Evolutionary conservation across 2,329 filamentous ascomycete species (phyloP), one percentile per base, ranked within the genome.

Genomic region (Hypomyces perniciosus): DNA sequence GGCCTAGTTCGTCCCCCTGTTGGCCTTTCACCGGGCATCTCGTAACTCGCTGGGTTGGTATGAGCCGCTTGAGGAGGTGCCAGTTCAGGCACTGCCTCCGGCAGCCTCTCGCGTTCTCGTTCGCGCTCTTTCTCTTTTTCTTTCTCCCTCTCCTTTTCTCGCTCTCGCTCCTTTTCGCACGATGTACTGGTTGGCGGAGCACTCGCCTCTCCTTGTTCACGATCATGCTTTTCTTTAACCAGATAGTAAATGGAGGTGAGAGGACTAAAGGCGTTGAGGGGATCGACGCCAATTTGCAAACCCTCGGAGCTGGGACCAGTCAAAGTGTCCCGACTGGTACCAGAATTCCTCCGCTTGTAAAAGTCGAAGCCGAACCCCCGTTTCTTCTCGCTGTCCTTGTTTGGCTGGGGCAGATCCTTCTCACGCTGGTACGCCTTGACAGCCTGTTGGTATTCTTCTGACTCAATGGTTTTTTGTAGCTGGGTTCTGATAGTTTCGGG

Each of bases 231-330:
- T 72, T 99, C 93, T 59, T 83, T 85, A n/a, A 96, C 93, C 3
- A 99, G 79, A 62, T 95, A 95, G 68, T 99, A 99, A 10, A 99
- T 85, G 1, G 93, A 97, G 6, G 97, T 77, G 10, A 97, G 75
- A 6, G 93, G 93, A 61, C 88, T 92, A 66, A 88, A 99, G 4
- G 93, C 93, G 66, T 97, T 97, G 52, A 95, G 73, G 1, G 93
- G 91, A 62, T 99, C 93, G 51, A 80, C 81, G 8, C 90, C 90
- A 33, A 92, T 72, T 57, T 89, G 84, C 13, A 97, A 76, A 4
- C 86, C 88, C 66, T 99, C 93, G 1, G 84, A 81, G 46, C 92
- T 97, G n/a, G 88, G 85, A 1, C 84, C 85, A 5, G 79, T 82
- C 56, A 99, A 73, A 3, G 90, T 96, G 64, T 97, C 93, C 57